Evolutionary conservation across 495 filamentous ascomycete genomes (phyloP).

Genomic region (Hypoxylon perforatum): DNA sequence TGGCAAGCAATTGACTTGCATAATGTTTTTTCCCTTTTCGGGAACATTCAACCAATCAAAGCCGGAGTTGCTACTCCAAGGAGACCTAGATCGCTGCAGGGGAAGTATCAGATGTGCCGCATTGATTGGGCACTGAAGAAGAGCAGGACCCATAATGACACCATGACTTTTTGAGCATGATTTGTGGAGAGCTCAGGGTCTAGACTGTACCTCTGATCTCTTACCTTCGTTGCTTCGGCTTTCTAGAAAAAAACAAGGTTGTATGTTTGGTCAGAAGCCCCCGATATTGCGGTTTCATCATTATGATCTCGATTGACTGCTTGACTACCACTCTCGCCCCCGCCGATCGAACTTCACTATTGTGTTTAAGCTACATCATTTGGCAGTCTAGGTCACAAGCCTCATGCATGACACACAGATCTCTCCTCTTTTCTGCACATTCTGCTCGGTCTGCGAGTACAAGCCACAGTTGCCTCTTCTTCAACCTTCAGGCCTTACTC

Average conservation of each 20-base stretch:
- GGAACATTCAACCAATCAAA: constrained; percentile 35
- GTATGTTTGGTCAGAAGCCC: background rate
- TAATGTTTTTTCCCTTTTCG: constrained; percentile 31
- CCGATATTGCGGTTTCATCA: constrained; percentile 27
- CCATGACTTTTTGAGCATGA: constrained; percentile 35
- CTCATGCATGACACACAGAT: constrained; percentile 15
- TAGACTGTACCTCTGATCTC: constrained; percentile 6
- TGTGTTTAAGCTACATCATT: constrained; percentile 21
- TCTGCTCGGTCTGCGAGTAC: background rate
- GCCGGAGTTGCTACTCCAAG: constrained; percentile 22
- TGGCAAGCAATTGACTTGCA: constrained; percentile 26
- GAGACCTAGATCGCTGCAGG: constrained; percentile 26
- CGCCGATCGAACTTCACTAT: constrained; percentile 25
- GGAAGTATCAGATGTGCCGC: constrained; percentile 1
- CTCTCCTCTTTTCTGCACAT: background rate
- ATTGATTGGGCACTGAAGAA: constrained; percentile 8
- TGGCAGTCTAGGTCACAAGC: constrained; percentile 6
- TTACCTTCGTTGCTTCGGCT: background rate
- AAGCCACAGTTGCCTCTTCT: constrained; percentile 21
- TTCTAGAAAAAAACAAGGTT: constrained; percentile 13
- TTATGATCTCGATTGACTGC: constrained; percentile 35
- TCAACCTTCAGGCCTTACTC: no score
- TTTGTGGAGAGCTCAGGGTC: constrained; percentile 28
- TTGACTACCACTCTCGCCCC: constrained; percentile 12
- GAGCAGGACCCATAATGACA: constrained; percentile 32